Evolutionary conservation across 2,329 filamentous ascomycete genomes (phyloP).

Genomic region (Fusarium succisae): DNA sequence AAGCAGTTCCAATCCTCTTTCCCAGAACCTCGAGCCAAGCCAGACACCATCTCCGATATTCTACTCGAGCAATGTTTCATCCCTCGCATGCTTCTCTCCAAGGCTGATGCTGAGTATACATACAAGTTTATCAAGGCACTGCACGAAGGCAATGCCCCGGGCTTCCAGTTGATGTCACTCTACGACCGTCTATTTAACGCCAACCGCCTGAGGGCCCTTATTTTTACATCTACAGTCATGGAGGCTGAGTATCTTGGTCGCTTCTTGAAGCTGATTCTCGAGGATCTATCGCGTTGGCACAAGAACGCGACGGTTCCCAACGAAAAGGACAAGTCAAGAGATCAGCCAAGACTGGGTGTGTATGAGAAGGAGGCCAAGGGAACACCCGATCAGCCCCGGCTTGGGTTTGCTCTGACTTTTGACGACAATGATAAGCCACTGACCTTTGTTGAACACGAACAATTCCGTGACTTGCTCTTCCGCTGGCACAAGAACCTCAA

Average conservation of each 20-base stretch:
- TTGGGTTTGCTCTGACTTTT: constrained; percentile 81
- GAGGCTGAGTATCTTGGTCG: constrained; percentile 94
- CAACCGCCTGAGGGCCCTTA: constrained; percentile 80
- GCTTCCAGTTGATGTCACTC: constrained; percentile 86
- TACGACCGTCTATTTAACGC: constrained; percentile 86
- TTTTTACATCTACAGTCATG: constrained; percentile 88
- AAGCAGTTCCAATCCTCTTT: constrained; percentile 86
- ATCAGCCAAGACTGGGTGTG: constrained; percentile 70
- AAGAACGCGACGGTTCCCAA: constrained; percentile 68
- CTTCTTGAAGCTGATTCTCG: constrained; percentile 84
- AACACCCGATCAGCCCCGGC: constrained; percentile 63
- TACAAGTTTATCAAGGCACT: constrained; percentile 88
- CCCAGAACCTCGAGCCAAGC: constrained; percentile 68
- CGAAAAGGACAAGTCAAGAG: constrained; percentile 50
- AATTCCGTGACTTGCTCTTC: constrained; percentile 85
- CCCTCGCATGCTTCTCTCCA: constrained; percentile 85
- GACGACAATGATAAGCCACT: constrained; percentile 73
- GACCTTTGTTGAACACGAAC: constrained; percentile 81
- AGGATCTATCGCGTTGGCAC: constrained; percentile 87
- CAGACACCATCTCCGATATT: constrained; percentile 75
- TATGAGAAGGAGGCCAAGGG: constrained; percentile 82
- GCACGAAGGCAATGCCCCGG: constrained; percentile 83
- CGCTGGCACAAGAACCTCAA: constrained; percentile 90
- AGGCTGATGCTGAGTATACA: constrained; percentile 87
- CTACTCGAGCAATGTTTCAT: constrained; percentile 91